Conservation (phyloP, 2,329 filamentous ascomycete species). For the Sphaerostilbella broomeana region DNA sequence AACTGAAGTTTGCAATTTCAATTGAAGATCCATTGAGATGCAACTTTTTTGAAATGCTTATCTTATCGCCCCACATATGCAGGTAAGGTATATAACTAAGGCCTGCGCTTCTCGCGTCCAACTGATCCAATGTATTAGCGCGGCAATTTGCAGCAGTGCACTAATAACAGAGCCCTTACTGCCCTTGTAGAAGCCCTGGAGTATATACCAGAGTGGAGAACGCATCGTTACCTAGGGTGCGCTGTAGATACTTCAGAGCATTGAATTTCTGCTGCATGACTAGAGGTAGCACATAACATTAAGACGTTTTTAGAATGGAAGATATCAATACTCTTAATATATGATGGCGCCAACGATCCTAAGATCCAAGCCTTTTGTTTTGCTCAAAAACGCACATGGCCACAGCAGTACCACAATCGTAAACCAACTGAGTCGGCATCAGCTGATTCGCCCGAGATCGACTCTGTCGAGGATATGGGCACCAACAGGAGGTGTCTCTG, state of each 20-base stretch:
- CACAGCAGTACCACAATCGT: no score
- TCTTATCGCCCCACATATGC: conserved; percentile 11
- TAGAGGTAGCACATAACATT: no score
- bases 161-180: background rate
- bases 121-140: background rate
- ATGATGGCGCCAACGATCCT: conserved; percentile 17
- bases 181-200: no score
- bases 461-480: conserved; percentile 70
- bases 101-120: conserved; percentile 6
- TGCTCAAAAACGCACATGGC: conserved; percentile 7
- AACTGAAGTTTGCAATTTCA: conserved; percentile 2
- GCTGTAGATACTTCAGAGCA: no score
- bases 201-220: no score
- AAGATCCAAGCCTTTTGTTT: conserved; percentile 11
- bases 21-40: conserved; percentile 5
- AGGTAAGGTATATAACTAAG: background rate
- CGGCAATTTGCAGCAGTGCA: conserved; percentile 2
- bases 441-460: conserved; percentile 21
- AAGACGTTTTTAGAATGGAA: no score
- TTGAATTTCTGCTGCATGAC: no score
- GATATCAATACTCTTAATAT: no score
- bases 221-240: no score
- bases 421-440: no score
- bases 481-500: conserved; percentile 63
- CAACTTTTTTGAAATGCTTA: conserved; percentile 13